A percentile compares a stretch with the other conserved stretches of the same genome.
Conservation (phyloP, 331 rosid species). For the Pyracantha coccinea region DNA sequence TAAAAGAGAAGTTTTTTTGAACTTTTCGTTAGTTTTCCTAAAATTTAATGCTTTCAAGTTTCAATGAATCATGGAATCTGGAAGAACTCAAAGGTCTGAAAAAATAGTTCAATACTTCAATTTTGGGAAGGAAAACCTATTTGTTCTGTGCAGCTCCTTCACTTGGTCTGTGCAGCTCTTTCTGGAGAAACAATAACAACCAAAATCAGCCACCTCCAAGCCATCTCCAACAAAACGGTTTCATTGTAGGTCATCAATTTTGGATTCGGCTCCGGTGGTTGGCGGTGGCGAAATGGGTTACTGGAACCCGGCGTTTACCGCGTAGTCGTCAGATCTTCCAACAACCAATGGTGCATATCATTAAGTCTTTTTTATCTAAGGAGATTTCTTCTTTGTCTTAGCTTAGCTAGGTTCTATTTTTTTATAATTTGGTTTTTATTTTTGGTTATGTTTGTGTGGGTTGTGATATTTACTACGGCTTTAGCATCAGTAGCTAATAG, state of each 20-base stretch:
- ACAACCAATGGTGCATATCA: constrained; percentile 64
- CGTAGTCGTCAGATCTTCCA: constrained; percentile 54
- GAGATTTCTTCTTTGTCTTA: neutral
- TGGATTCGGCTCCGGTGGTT: constrained; percentile 43
- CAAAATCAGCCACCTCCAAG: constrained; percentile 35
- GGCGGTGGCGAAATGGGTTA: constrained; percentile 53
- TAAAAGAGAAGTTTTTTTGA: no score
- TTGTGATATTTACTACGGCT: constrained; percentile 30
- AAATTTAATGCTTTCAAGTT: no score
- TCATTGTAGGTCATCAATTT: constrained; percentile 28
- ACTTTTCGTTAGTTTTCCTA: no score
- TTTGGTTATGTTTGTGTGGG: constrained; percentile 24
- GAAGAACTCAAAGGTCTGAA: no score
- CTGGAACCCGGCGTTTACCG: constrained; percentile 56
- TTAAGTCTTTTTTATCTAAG: neutral
- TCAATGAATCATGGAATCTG: no score
- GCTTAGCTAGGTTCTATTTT: constrained; percentile 2
- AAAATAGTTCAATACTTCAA: no score
- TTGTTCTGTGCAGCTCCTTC: constrained; percentile 24
- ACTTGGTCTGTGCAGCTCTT: constrained; percentile 44
- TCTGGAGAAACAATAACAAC: constrained; percentile 43
- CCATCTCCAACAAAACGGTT: constrained; percentile 34
- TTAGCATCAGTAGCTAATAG: constrained; percentile 9
- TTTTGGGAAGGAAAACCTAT: no score
- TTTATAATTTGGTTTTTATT: neutral